Evolutionary conservation across 1,139 yeast species (phyloP).

Genomic region (Martiniozyma asiatica): DNA sequence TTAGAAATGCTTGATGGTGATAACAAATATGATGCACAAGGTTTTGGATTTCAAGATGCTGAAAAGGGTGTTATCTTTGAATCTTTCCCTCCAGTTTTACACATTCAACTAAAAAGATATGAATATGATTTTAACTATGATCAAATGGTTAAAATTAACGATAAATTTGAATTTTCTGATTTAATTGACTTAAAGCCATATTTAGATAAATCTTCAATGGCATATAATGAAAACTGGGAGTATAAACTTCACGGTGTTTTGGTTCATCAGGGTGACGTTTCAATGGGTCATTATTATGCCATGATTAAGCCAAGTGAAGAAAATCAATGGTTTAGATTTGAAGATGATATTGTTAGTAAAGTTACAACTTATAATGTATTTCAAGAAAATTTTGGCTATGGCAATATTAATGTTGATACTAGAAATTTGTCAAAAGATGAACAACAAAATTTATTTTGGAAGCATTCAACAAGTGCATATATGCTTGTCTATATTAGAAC

Average conservation of each 20-base stretch:
- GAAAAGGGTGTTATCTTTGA: conserved; percentile 91
- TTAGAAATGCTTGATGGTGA: conserved; percentile 88
- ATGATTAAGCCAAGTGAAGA: conserved; percentile 70
- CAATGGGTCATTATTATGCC: conserved; percentile 94
- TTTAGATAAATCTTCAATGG: conserved; percentile 49
- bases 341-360: conserved; percentile 87
- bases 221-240: conserved; percentile 49
- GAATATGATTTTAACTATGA: conserved; percentile 91
- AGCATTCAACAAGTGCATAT: conserved; percentile 87
- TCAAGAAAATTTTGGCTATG: conserved; percentile 87
- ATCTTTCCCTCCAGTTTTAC: conserved; percentile 84
- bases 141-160: conserved; percentile 83
- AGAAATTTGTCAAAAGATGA: conserved; percentile 43
- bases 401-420: conserved; percentile 38
- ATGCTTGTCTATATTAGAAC: conserved; percentile 90
- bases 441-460: conserved; percentile 49
- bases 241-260: conserved; percentile 86
- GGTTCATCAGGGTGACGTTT: conserved; percentile 91
- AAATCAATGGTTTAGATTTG: conserved; percentile 81
- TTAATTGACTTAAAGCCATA: conserved; percentile 71
- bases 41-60: conserved; percentile 88
- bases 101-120: conserved; percentile 83
- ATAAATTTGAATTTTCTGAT: conserved; percentile 82
- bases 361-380: conserved; percentile 78
- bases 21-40: conserved; percentile 90